Evolutionary conservation across 805 yeast species (phyloP).

Genomic region (Crinitomyces ghanaensis): DNA sequence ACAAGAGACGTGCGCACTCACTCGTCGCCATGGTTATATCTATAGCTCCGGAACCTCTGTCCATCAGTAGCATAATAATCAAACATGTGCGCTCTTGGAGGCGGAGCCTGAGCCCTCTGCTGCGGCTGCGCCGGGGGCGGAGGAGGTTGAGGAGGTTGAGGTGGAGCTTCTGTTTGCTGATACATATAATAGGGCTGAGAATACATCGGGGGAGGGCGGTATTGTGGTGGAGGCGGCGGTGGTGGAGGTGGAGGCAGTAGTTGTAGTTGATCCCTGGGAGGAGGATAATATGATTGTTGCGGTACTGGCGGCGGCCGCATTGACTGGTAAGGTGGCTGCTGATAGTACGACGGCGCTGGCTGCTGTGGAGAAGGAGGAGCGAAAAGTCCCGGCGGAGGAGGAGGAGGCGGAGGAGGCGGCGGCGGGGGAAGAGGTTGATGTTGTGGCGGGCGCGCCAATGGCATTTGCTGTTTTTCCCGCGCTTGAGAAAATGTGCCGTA

Average conservation of each 20-base stretch:
- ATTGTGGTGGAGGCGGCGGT: slow-evolving; percentile 3
- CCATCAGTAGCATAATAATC: slow-evolving; percentile 1
- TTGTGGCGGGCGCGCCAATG: slow-evolving; percentile 9
- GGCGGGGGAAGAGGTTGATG: slow-evolving; percentile 8
- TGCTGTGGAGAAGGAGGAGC: background rate
- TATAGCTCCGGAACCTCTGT: slow-evolving; percentile 1
- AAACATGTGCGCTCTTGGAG: slow-evolving; percentile 2
- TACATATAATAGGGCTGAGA: background rate
- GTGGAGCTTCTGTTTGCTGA: slow-evolving; percentile 4
- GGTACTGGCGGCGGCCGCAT: background rate
- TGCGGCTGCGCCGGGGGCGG: slow-evolving; percentile 5
- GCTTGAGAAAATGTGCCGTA: background rate
- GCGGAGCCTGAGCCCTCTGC: slow-evolving; percentile 5
- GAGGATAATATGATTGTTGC: slow-evolving; percentile 2
- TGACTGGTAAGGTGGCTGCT: slow-evolving; percentile 1
- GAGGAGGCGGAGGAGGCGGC: slow-evolving; percentile 7
- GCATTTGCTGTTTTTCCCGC: slow-evolving; percentile 12
- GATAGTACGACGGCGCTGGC: slow-evolving; percentile 1
- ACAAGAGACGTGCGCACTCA: background rate
- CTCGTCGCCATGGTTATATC: background rate
- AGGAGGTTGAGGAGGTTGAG: slow-evolving; percentile 7
- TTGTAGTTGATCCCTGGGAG: slow-evolving; percentile 1
- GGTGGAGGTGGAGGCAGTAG: slow-evolving; percentile 6
- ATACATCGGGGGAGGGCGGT: slow-evolving; percentile 1
- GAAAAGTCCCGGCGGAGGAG: slow-evolving; percentile 3